phyloP scores from a whole-genome alignment of 2,329 filamentous ascomycete genomes.

The Colletotrichum sp. region DNA sequence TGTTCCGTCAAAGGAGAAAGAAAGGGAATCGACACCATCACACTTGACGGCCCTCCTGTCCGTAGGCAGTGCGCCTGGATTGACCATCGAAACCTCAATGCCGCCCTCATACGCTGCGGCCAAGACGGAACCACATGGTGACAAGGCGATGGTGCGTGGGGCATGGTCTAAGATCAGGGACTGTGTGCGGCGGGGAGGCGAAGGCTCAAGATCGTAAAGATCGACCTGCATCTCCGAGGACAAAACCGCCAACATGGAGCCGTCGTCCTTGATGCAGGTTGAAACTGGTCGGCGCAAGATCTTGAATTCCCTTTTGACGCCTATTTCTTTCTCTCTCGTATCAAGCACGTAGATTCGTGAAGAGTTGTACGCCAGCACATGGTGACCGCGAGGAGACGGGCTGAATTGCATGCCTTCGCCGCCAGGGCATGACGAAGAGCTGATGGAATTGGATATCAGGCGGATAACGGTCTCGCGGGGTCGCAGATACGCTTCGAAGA shows the following conservation, averaged over 20 bases:
- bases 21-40: slow-evolving; percentile 73
- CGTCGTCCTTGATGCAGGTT: slow-evolving; percentile 80
- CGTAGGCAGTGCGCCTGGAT: slow-evolving; percentile 63
- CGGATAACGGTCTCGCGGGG: slow-evolving; percentile 75
- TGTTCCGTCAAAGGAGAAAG: slow-evolving; percentile 79
- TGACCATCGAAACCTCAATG: slow-evolving; percentile 85
- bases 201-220: slow-evolving; percentile 73
- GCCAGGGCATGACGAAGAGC: slow-evolving; percentile 80
- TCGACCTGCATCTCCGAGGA: slow-evolving; percentile 85
- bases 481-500: slow-evolving; percentile 77
- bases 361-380: slow-evolving; percentile 82
- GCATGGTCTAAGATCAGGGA: slow-evolving; percentile 79
- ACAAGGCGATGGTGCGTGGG: slow-evolving; percentile 79
- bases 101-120: slow-evolving; percentile 86
- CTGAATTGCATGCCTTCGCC: slow-evolving; percentile 87
- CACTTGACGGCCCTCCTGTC: slow-evolving; percentile 81
- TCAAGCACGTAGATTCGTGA: slow-evolving; percentile 83
- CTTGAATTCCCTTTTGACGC: slow-evolving; percentile 78
- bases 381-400: slow-evolving; percentile 75
- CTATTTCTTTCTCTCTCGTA: slow-evolving; percentile 60
- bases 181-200: slow-evolving; percentile 72
- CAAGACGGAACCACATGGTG: slow-evolving; percentile 80
- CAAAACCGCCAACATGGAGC: slow-evolving; percentile 75
- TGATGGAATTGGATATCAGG: slow-evolving; percentile 82
- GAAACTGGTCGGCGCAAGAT: slow-evolving; percentile 76